Conservation (phyloP, 2,329 filamentous ascomycete species). For the Metarhizium humberi region DNA sequence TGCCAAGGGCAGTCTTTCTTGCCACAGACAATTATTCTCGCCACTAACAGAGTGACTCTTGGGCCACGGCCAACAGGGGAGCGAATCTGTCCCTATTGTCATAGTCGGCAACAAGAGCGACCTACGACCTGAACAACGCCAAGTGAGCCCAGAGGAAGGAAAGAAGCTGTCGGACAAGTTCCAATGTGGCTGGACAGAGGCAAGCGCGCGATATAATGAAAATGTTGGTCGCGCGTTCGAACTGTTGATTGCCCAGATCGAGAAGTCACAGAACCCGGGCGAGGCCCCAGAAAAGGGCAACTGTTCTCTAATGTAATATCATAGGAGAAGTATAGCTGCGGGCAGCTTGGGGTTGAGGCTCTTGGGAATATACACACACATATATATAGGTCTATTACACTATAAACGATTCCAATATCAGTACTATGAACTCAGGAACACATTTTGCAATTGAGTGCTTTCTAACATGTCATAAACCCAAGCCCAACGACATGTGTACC, state of each 20-base stretch:
- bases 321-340: not conserved
- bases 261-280: conserved; percentile 84
- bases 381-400: not conserved
- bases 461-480: not conserved
- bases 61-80: conserved; percentile 48
- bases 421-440: not conserved
- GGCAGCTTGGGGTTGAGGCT: conserved; percentile 2
- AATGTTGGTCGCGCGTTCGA: conserved; percentile 92
- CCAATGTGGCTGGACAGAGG: conserved; percentile 89
- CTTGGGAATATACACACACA: not conserved
- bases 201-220: conserved; percentile 86
- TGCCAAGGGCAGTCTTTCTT: not conserved
- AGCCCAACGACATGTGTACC: no score
- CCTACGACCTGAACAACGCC: conserved; percentile 82
- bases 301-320: conserved; percentile 71
- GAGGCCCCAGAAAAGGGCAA: conserved; percentile 74
- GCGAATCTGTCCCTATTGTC: conserved; percentile 85
- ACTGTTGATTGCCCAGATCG: conserved; percentile 86
- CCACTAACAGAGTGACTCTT: not conserved
- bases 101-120: conserved; percentile 98
- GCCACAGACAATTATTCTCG: not conserved
- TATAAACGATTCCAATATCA: not conserved
- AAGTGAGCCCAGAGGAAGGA: conserved; percentile 79
- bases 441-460: not conserved
- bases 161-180: conserved; percentile 78